Evolutionary conservation across 2,329 filamentous ascomycete genomes (phyloP), one percentile per base, ranked within the genome.

Genomic region (Saccharata proteae): DNA sequence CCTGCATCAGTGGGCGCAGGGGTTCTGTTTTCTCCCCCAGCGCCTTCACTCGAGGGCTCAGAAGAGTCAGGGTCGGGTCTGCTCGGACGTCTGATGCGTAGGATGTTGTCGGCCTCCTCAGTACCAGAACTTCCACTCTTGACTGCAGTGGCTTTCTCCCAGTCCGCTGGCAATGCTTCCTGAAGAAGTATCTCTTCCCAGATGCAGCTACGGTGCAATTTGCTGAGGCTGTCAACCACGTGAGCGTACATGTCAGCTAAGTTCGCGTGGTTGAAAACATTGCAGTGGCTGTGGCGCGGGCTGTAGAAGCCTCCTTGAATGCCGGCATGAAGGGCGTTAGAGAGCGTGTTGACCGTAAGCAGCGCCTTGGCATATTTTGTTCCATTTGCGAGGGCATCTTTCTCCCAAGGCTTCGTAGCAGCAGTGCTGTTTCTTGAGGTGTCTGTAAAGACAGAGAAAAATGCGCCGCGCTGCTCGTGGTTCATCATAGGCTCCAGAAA

Each of bases 161-260:
- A 81, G 36, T 74, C 64, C 21, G 75, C 67, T 1, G 88, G 84
- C 29, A 93, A 77, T 31, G 71, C 66, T 30, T 73, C 76, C 41
- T 80, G 71, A 26, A 94, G 63, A 1, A 77, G 62, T 20, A 86
- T 80, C 41, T 92, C 81, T 54, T 98, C 88, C 54, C 77, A 78
- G n/a, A 93, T 67, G 37, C 84, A 80, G 31, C 78, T 77, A 24
- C 80, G 72, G 41, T 94, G 69, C 11, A 98, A 61, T 15, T 76
- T 75, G 3, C 84, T 85, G 19, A 96, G 67, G 16, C 75, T 74
- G 39, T 74, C 70, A 15, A 93, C 69, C 21, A 94, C 61, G n/a
- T 65, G 58, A 26, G 74, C 64, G 49, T 93, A 93, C 51, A 83
- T 77, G 51, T 96, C 88, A 18, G 77, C 83, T 14, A 93, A 69